A percentile compares a stretch with the other conserved stretches of the same genome.
Conservation (phyloP, 2,329 filamentous ascomycete genomes). For the Paecilomyces sp. region DNA sequence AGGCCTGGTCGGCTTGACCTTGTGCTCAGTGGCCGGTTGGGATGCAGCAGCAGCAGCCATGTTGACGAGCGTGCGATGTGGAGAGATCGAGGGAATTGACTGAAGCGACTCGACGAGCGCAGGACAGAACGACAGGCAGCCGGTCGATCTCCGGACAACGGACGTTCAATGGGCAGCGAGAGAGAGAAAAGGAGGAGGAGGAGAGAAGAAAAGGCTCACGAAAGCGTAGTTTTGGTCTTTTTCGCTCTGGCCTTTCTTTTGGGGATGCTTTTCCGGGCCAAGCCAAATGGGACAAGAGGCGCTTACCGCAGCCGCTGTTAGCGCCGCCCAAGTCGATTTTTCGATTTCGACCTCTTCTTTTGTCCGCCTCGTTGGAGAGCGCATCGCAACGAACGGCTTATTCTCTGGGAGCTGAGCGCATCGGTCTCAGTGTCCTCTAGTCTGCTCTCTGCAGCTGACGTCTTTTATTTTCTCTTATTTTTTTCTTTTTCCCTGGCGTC, state of each 20-base stretch:
- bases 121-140: not conserved
- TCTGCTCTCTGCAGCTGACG: slow-evolving; percentile 3
- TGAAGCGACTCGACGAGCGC: not conserved
- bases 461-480: slow-evolving; percentile 1
- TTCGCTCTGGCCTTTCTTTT: slow-evolving; percentile 16
- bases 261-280: not conserved
- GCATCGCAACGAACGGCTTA: not conserved
- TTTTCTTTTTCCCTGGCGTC: slow-evolving; percentile 1
- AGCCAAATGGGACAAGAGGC: slow-evolving; percentile 7
- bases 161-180: not conserved
- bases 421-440: slow-evolving; percentile 1
- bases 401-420: not conserved
- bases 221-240: slow-evolving; percentile 1
- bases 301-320: slow-evolving; percentile 18
- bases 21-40: slow-evolving; percentile 24
- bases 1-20: slow-evolving; percentile 69
- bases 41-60: slow-evolving; percentile 9
- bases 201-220: slow-evolving; percentile 1
- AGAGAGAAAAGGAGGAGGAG: slow-evolving; percentile 2
- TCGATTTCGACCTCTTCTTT: slow-evolving; percentile 14
- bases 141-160: not conserved
- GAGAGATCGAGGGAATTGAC: not conserved
- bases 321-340: slow-evolving; percentile 21
- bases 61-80: not conserved
- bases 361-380: not conserved